Conservation (phyloP, 2,329 filamentous ascomycete genomes). For the Exophiala bonariae region DNA sequence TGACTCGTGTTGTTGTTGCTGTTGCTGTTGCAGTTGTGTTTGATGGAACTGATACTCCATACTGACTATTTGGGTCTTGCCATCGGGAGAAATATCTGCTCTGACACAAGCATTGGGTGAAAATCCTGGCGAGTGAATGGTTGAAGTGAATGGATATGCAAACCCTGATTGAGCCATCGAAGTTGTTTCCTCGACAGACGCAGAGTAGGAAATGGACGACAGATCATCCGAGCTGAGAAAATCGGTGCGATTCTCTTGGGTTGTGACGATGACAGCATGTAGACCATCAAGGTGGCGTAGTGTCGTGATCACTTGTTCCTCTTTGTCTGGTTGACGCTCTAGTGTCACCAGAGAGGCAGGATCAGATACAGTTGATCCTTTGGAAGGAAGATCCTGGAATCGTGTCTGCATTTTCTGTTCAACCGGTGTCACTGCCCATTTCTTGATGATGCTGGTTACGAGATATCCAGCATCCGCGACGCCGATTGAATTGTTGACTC, state of each 20-base stretch:
- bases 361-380: constrained; percentile 6
- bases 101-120: constrained; percentile 46
- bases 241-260: constrained; percentile 44
- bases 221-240: constrained; percentile 66
- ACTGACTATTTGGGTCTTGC: constrained; percentile 38
- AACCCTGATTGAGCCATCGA: constrained; percentile 74
- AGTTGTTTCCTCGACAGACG: constrained; percentile 13
- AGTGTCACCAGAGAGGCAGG: constrained; percentile 10
- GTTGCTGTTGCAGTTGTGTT: constrained; percentile 4
- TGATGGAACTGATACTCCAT: constrained; percentile 37
- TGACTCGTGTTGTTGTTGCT: constrained; percentile 1
- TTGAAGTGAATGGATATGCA: constrained; percentile 58
- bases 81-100: constrained; percentile 39
- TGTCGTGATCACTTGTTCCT: constrained; percentile 17
- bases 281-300: constrained; percentile 9
- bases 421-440: constrained; percentile 74
- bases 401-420: constrained; percentile 69
- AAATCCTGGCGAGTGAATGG: constrained; percentile 39
- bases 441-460: constrained; percentile 71
- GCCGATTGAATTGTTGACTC: constrained; percentile 51
- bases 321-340: constrained; percentile 19
- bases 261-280: constrained; percentile 17
- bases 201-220: constrained; percentile 18
- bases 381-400: constrained; percentile 67
- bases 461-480: constrained; percentile 62